Percentiles rank a stretch among this genome's conserved stretches.
phyloP scores from a whole-genome alignment of 768 basidiomycete genomes.

The Hypholoma sublateritium region DNA sequence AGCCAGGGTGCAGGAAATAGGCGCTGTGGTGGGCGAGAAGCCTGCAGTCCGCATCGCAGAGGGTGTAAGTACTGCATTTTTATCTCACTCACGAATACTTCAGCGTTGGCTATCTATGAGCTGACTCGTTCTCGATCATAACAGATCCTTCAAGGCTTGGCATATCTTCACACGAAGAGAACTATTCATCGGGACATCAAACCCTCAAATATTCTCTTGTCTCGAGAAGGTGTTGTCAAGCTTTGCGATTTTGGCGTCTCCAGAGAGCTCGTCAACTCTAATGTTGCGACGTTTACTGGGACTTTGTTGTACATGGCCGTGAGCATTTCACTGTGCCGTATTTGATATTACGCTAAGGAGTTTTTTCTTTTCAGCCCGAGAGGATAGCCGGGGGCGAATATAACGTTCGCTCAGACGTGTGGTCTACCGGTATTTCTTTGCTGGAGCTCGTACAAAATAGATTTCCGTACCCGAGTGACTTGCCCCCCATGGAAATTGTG shows the following conservation, averaged over 20 bases:
- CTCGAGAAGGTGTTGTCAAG: constrained; percentile 84
- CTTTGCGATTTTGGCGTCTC: constrained; percentile 98
- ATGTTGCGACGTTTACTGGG: constrained; percentile 94
- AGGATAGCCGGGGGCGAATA: constrained; percentile 89
- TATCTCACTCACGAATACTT: background rate
- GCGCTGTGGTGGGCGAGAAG: constrained; percentile 80
- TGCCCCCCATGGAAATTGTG: constrained; percentile 89
- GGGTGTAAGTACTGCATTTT: constrained; percentile 56
- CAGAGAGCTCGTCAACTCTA: constrained; percentile 84
- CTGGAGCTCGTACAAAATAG: constrained; percentile 91
- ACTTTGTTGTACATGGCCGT: constrained; percentile 99
- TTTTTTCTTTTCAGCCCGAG: constrained; percentile 62
- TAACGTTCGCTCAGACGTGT: constrained; percentile 93
- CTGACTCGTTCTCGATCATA: constrained; percentile 2
- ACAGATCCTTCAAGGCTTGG: constrained; percentile 84
- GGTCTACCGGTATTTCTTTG: constrained; percentile 94
- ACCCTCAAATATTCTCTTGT: constrained; percentile 88
- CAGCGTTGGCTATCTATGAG: background rate
- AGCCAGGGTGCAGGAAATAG: constrained; percentile 73
- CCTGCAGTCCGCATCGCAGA: constrained; percentile 92
- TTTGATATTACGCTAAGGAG: no score
- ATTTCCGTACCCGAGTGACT: constrained; percentile 91
- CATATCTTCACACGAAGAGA: constrained; percentile 83
- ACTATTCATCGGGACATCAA: constrained; percentile 97
- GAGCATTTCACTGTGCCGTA: constrained; percentile 31